These are phyloP conservation scores for Wickerhamia fluorescens DNA, from an alignment of 805 yeast genomes.

Conservation along the genomic window DNA sequence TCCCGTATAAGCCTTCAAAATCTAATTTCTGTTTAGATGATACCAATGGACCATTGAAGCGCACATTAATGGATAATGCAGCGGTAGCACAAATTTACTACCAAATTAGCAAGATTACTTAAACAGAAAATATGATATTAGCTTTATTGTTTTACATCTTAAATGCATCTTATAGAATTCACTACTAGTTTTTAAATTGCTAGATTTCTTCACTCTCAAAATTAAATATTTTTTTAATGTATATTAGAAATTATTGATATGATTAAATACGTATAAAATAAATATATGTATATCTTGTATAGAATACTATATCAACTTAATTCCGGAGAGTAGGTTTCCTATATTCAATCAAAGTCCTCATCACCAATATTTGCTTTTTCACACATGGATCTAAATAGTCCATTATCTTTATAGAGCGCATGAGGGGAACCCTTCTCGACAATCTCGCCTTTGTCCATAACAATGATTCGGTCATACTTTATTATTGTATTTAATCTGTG, in stretches of 20 bases:
- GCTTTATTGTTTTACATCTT: no score
- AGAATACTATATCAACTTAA: conserved; percentile 1
- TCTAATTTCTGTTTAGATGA: conserved; percentile 5
- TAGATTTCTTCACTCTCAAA: no score
- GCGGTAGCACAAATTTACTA: conserved; percentile 17
- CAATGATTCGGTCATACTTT: conserved; percentile 28
- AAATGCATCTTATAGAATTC: not conserved
- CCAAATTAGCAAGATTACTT: conserved; percentile 4
- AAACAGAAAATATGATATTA: not conserved
- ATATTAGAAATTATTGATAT: no score
- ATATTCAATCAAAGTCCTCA: conserved; percentile 15
- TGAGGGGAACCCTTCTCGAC: conserved; percentile 30
- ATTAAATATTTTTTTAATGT: no score
- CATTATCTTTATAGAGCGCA: conserved; percentile 21
- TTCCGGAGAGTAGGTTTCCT: conserved; percentile 1
- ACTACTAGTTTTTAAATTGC: not conserved
- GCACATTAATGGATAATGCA: conserved; percentile 13
- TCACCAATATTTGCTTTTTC: conserved; percentile 27
- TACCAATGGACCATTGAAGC: conserved; percentile 5
- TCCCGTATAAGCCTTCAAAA: conserved; percentile 6
- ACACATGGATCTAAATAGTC: conserved; percentile 30
- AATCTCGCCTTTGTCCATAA: conserved; percentile 27
- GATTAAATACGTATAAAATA: conserved; percentile 1
- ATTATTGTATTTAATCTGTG: conserved; percentile 33
- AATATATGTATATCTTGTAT: not conserved